Conservation (phyloP, 768 basidiomycete genomes). For the Plicaturopsis crispa region DNA sequence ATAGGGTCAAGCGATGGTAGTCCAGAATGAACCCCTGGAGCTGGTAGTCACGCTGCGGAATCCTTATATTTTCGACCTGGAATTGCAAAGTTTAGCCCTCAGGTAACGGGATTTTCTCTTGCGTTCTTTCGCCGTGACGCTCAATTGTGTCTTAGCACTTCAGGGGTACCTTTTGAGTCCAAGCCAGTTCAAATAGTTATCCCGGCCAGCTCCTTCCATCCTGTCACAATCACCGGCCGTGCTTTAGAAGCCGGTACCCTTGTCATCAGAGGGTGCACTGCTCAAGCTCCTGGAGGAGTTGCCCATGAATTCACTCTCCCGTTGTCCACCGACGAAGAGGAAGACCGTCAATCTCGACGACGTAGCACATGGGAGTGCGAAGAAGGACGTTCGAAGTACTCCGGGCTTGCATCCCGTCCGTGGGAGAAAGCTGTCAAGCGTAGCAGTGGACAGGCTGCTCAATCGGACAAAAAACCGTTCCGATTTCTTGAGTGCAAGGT, state of each 20-base stretch:
- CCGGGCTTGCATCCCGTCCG: slow-evolving; percentile 64
- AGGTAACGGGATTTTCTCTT: slow-evolving; percentile 45
- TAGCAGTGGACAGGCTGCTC: slow-evolving; percentile 16
- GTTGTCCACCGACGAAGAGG: slow-evolving; percentile 63
- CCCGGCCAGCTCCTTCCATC: slow-evolving; percentile 69
- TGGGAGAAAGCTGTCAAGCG: slow-evolving; percentile 48
- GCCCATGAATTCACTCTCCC: slow-evolving; percentile 72
- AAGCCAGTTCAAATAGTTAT: slow-evolving; percentile 56
- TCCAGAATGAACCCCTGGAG: slow-evolving; percentile 79
- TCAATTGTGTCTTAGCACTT: slow-evolving; percentile 48
- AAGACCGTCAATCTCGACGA: slow-evolving; percentile 46
- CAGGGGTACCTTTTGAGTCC: slow-evolving; percentile 70
- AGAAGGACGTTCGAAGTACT: slow-evolving; percentile 60
- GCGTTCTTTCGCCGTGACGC: neutral
- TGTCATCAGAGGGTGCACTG: slow-evolving; percentile 67
- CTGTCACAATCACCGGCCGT: slow-evolving; percentile 62
- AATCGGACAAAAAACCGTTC: slow-evolving; percentile 21
- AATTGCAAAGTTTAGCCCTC: slow-evolving; percentile 72
- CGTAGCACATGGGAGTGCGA: slow-evolving; percentile 61
- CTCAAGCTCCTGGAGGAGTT: slow-evolving; percentile 69
- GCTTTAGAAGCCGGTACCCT: slow-evolving; percentile 62
- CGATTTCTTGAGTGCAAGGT: slow-evolving; percentile 77
- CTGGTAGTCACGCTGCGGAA: slow-evolving; percentile 83
- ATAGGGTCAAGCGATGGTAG: slow-evolving; percentile 57
- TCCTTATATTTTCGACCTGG: slow-evolving; percentile 88